Evolutionary conservation across 2,329 filamentous ascomycete species (phyloP).

Genomic region (Capronia americana): DNA sequence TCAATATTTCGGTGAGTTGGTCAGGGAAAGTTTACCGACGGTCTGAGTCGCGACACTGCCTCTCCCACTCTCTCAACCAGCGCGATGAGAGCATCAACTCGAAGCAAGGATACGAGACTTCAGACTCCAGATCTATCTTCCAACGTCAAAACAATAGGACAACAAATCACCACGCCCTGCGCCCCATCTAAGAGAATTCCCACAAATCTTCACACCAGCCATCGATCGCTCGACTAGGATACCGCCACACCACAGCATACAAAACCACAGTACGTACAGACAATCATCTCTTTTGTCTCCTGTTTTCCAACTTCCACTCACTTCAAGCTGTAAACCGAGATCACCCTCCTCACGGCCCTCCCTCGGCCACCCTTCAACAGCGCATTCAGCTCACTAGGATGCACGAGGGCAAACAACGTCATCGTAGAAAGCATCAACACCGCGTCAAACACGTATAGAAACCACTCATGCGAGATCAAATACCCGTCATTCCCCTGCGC

Average conservation of each 20-base stretch:
- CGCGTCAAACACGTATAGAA: constrained; percentile 46
- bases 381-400: constrained; percentile 26
- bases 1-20: no score
- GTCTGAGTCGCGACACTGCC: no score
- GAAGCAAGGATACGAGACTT: neutral
- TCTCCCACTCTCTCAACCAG: neutral
- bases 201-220: neutral
- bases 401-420: constrained; percentile 24
- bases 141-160: neutral
- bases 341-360: constrained; percentile 15
- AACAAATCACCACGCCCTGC: neutral
- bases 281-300: neutral
- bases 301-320: neutral
- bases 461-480: constrained; percentile 44
- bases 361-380: constrained; percentile 17
- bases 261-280: no score
- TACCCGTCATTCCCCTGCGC: constrained; percentile 43
- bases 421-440: constrained; percentile 40
- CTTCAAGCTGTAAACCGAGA: constrained; percentile 8
- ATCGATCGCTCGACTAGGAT: neutral
- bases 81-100: neutral
- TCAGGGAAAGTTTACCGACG: no score
- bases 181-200: neutral
- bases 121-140: neutral
- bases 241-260: neutral